These are phyloP conservation scores for Ceratobasidium sp. DNA, from an alignment of 1,284 basidiomycete genomes.

Conservation along the genomic window DNA sequence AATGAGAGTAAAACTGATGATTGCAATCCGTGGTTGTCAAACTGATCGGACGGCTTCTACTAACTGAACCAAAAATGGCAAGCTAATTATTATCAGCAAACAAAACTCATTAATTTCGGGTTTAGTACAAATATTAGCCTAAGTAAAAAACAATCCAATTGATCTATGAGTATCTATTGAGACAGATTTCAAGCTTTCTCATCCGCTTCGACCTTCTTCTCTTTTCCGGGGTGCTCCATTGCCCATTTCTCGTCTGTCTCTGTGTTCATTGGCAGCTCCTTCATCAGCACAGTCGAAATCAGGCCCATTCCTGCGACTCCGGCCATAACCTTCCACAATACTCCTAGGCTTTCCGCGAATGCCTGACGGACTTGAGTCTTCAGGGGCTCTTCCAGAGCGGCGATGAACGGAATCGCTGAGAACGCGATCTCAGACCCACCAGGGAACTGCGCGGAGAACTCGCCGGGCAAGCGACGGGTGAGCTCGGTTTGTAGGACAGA, in stretches of 20 bases:
- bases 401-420: constrained; percentile 55
- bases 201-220: constrained; percentile 17
- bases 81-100: too few species aligned
- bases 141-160: too few species aligned
- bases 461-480: constrained; percentile 51
- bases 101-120: too few species aligned
- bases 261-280: constrained; percentile 52
- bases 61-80: too few species aligned
- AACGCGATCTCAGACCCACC: constrained; percentile 54
- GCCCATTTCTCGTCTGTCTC: constrained; percentile 54
- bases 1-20: too few species aligned
- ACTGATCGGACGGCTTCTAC: too few species aligned
- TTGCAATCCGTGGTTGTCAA: too few species aligned
- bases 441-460: constrained; percentile 53
- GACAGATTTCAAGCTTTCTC: constrained; percentile 25
- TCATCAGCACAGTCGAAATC: constrained; percentile 52
- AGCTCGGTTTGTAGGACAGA: constrained; percentile 53
- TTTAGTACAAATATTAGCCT: too few species aligned
- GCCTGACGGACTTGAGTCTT: constrained; percentile 48
- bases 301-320: constrained; percentile 52
- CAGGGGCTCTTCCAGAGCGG: constrained; percentile 53
- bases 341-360: constrained; percentile 52
- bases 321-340: constrained; percentile 51
- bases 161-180: too few species aligned
- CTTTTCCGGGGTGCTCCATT: constrained; percentile 44